Conservation (phyloP, 306 rosid species). For the Cajanus cajan region DNA sequence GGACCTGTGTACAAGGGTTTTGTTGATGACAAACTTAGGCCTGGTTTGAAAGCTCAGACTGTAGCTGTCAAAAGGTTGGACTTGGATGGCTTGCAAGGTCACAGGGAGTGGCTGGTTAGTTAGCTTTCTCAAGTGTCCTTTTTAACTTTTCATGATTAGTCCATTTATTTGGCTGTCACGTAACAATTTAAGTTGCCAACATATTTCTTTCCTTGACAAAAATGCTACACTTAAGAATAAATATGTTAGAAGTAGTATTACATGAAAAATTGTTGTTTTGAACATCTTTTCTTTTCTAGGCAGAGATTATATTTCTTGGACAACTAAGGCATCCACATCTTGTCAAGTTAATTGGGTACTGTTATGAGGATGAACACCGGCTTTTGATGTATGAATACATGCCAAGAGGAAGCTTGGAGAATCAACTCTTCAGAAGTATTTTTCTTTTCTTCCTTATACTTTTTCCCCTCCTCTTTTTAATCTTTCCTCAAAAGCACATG, state of each 20-base stretch:
- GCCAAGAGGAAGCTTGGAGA: constrained; percentile 79
- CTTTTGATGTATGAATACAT: constrained; percentile 76
- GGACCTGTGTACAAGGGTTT: constrained; percentile 91
- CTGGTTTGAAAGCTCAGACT: constrained; percentile 69
- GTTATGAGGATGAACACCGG: constrained; percentile 72
- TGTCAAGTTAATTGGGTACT: constrained; percentile 78
- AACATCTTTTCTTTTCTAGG: constrained; percentile 37
- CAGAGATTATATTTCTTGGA: constrained; percentile 78
- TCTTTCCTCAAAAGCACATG: not conserved
- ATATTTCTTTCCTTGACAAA: not conserved
- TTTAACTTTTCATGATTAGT: not conserved
- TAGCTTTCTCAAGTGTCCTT: constrained; percentile 27
- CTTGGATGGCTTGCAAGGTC: constrained; percentile 88
- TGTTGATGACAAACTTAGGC: constrained; percentile 58
- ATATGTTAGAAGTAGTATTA: not conserved
- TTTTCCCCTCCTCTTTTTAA: not conserved
- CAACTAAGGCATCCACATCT: constrained; percentile 79
- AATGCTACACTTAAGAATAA: not conserved
- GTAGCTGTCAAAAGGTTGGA: constrained; percentile 81
- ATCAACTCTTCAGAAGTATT: constrained; percentile 76
- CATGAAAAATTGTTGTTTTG: not conserved
- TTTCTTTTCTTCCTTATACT: constrained; percentile 14
- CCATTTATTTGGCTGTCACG: constrained; percentile 14
- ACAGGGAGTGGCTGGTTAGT: constrained; percentile 96
- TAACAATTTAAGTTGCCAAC: not conserved